Conservation (phyloP, 2,329 filamentous ascomycete genomes). For the Colletotrichum chlorophyti region DNA sequence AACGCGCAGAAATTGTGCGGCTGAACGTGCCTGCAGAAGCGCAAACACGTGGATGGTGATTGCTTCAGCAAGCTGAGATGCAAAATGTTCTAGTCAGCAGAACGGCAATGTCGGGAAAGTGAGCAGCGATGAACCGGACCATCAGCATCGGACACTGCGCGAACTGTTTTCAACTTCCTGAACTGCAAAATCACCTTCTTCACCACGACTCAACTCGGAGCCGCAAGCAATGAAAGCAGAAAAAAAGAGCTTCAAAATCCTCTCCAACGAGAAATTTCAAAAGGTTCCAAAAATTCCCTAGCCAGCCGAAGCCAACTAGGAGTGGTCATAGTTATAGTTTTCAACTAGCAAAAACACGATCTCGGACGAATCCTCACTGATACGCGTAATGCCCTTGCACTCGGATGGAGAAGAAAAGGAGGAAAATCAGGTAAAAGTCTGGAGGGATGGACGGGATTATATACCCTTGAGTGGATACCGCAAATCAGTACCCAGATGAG, state of each 20-base stretch:
- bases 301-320: conserved; percentile 71
- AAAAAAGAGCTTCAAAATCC: conserved; percentile 21
- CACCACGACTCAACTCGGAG: conserved; percentile 48
- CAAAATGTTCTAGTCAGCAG: too few relatives aligned
- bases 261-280: conserved; percentile 41
- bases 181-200: too few relatives aligned
- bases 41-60: too few relatives aligned
- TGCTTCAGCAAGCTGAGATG: too few relatives aligned
- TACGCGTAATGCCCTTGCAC: conserved; percentile 82
- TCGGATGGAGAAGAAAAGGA: conserved; percentile 60
- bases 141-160: too few relatives aligned
- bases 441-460: conserved; percentile 13
- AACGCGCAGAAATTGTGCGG: too few relatives aligned
- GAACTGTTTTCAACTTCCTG: too few relatives aligned
- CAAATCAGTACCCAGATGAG: conserved; percentile 7
- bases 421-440: conserved; percentile 37
- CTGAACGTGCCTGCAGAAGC: too few relatives aligned
- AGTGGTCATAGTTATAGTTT: conserved; percentile 84
- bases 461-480: conserved; percentile 9
- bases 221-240: conserved; percentile 58
- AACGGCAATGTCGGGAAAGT: too few relatives aligned
- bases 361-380: conserved; percentile 90
- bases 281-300: conserved; percentile 80
- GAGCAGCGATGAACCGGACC: too few relatives aligned
- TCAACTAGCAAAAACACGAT: conserved; percentile 90